Base-by-base conservation (phyloP, 2,329 filamentous ascomycete genomes). In the Remersonia thermophila region DNA sequence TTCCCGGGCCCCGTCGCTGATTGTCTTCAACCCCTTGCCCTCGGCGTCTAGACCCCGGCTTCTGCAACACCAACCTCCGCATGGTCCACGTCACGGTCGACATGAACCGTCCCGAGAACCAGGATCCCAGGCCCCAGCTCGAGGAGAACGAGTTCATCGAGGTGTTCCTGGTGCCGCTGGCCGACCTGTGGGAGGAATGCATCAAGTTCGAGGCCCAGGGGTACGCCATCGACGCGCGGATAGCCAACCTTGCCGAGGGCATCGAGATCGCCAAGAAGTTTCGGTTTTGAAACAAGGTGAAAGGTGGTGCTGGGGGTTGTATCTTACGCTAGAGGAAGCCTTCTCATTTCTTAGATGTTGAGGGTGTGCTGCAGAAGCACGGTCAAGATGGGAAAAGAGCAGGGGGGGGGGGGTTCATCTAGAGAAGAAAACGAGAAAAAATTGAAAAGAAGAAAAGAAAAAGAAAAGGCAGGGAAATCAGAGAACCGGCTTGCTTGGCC, bases 121-220 rank as follows among this genome's bases (percentile, higher is more conserved):
- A 78, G 52, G 65, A 81, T 36, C 74, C 73, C 1, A 66, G 76
- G 54, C 77, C 82, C 0, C 62, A 80, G 51, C 65, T 87, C 6
- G 82, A 89, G 53, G 82, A 86, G 17, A 79, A 76, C 44, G 83
- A 89, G 58, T 87, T 86, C 52, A 87, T 89, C 51, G 81, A 87
- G 54, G 77, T 78, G 25, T 87, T 89, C 50, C 73, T 71, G 7
- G 66, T 84, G 7, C 77, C 76, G 5, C 52, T 89, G 30, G 61
- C 58, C 14, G 62, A 68, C 11, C 56, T 89, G 27, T 85, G 79
- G 62, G 66, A 66, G 0, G 75, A 80, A 51, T 77, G 77, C 52
- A 73, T 74, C 54, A 68, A 56, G 44, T 62, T 86, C 1, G 81
- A 86, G 51, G 60, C 61, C 2, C 63, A 84, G 44, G 83, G 83